These are phyloP conservation scores for Saccharomycopsis capsularis DNA, from an alignment of 805 yeast species.

Conservation along the genomic window DNA sequence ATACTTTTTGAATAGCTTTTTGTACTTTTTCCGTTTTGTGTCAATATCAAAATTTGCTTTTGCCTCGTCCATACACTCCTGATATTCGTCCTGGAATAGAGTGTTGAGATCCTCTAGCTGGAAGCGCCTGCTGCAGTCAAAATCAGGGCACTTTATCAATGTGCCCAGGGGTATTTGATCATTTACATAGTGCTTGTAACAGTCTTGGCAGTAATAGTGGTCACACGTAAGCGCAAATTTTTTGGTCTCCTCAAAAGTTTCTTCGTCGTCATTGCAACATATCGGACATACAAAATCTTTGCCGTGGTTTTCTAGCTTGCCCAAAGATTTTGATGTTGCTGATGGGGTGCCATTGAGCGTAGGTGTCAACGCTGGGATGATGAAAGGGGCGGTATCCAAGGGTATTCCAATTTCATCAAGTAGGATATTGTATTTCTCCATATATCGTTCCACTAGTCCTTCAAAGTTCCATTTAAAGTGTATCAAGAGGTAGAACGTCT, in stretches of 20 bases:
- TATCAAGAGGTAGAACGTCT: slow-evolving; percentile 39
- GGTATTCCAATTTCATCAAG: slow-evolving; percentile 30
- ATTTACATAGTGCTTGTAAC: slow-evolving; percentile 57
- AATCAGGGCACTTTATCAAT: slow-evolving; percentile 60
- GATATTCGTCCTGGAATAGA: slow-evolving; percentile 23
- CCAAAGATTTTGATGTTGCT: slow-evolving; percentile 9
- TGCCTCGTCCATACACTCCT: neutral
- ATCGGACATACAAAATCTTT: slow-evolving; percentile 42
- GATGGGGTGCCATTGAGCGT: neutral
- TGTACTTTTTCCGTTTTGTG: neutral
- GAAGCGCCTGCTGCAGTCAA: slow-evolving; percentile 41
- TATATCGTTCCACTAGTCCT: slow-evolving; percentile 46
- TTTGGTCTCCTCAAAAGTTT: slow-evolving; percentile 31
- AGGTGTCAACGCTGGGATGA: no score
- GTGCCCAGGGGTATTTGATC: slow-evolving; percentile 37
- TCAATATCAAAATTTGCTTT: neutral
- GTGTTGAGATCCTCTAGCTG: slow-evolving; percentile 37
- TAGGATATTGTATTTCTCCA: slow-evolving; percentile 37
- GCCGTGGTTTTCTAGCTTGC: slow-evolving; percentile 3
- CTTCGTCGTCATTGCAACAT: slow-evolving; percentile 69
- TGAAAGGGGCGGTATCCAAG: neutral
- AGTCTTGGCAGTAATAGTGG: slow-evolving; percentile 62
- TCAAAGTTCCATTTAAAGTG: slow-evolving; percentile 55
- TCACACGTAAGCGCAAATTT: slow-evolving; percentile 47
- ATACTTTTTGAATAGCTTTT: slow-evolving; percentile 1